These are phyloP conservation scores for Prunella vulgaris DNA, from an alignment of 257 asterid species.

Conservation along the genomic window DNA sequence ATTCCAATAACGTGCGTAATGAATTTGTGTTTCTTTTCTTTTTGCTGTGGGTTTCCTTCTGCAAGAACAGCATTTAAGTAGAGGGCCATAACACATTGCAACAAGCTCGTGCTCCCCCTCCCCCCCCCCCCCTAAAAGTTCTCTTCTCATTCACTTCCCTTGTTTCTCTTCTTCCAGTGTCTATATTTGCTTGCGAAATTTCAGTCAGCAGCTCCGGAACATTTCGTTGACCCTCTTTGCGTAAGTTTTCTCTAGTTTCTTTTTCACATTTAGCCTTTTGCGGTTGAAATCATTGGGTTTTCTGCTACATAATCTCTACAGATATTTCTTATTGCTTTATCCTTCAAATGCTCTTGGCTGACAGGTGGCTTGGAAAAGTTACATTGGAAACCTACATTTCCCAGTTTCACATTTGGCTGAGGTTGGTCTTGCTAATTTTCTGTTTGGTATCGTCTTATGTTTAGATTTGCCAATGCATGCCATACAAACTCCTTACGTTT, in stretches of 20 bases:
- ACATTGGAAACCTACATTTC: conserved; percentile 94
- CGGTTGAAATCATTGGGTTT: not conserved
- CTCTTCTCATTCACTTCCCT: conserved; percentile 21
- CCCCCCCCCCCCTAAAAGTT: not conserved
- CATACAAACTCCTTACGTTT: not conserved
- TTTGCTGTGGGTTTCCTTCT: not conserved
- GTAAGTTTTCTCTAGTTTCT: conserved; percentile 45
- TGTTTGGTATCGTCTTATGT: not conserved
- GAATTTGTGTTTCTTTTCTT: not conserved
- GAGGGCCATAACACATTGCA: not conserved
- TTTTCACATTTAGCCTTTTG: not conserved
- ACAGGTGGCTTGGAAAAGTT: conserved; percentile 96
- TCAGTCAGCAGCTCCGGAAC: conserved; percentile 74
- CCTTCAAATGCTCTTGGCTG: conserved; percentile 14
- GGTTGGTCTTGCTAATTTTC: conserved; percentile 35
- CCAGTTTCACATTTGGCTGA: conserved; percentile 99
- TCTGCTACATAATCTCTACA: not conserved
- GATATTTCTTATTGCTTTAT: conserved; percentile 22
- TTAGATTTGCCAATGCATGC: not conserved
- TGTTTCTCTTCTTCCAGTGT: conserved; percentile 43
- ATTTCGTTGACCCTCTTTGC: conserved; percentile 85
- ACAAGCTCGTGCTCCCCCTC: not conserved
- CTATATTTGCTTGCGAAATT: conserved; percentile 83
- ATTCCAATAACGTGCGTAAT: conserved; percentile 83
- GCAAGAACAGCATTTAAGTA: not conserved